A percentile compares a stretch with the other conserved stretches of the same genome.
Conservation (phyloP, 2,329 filamentous ascomycete species). For the Clarireedia homoeocarpa region DNA sequence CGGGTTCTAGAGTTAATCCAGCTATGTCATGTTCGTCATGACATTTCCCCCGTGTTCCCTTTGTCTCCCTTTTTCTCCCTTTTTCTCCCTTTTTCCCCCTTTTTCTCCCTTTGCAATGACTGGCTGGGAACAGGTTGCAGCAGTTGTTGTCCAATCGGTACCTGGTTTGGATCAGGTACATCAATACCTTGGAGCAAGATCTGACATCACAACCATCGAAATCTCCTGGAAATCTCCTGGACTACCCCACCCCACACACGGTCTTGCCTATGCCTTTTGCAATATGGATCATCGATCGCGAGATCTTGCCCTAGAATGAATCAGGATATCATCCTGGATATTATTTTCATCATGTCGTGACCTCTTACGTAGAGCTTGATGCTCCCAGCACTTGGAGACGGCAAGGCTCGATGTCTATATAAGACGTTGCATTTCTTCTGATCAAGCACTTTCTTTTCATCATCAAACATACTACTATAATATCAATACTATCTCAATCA, state of each 20-base stretch:
- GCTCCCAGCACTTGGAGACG: not conserved
- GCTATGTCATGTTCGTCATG: too few relatives aligned
- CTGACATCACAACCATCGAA: not conserved
- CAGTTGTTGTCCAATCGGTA: not conserved
- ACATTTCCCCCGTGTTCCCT: too few relatives aligned
- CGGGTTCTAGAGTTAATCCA: too few relatives aligned
- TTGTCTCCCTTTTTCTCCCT: too few relatives aligned
- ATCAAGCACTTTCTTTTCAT: not conserved
- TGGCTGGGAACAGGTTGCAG: not conserved
- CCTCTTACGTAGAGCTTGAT: not conserved
- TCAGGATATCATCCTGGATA: too few relatives aligned
- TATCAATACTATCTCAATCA: not conserved
- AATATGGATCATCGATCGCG: not conserved
- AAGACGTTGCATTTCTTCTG: not conserved
- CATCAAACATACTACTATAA: not conserved
- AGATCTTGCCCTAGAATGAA: not conserved
- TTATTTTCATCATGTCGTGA: not conserved
- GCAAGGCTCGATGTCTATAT: not conserved
- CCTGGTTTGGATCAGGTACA: not conserved
- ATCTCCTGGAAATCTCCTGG: too few relatives aligned
- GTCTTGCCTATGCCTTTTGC: not conserved
- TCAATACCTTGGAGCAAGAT: not conserved
- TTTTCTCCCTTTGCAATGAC: not conserved
- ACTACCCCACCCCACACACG: not conserved
- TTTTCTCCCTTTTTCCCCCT: not conserved